Evolutionary conservation across 2,329 filamentous ascomycete species (phyloP).

Genomic region (Stemphylium vesicarium): DNA sequence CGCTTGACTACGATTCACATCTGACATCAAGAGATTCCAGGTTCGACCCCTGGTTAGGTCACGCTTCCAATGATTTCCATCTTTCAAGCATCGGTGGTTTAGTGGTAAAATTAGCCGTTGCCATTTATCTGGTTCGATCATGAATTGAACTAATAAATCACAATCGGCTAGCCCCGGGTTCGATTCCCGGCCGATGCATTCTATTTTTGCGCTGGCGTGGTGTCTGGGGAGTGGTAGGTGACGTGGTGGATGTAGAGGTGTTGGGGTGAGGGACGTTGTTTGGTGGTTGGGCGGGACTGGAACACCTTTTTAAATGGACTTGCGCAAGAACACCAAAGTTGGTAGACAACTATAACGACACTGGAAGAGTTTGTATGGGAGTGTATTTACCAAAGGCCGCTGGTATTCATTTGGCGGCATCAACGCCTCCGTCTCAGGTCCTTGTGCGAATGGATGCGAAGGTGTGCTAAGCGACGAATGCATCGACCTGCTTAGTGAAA

Average conservation of each 20-base stretch:
- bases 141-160: too few species aligned
- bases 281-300: too few species aligned
- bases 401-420: background rate
- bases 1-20: slow-evolving; percentile 59
- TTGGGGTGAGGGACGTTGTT: too few species aligned
- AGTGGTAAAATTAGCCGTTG: slow-evolving; percentile 43
- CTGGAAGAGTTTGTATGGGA: too few species aligned
- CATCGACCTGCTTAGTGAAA: background rate
- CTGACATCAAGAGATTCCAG: slow-evolving; percentile 43
- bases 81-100: slow-evolving; percentile 35
- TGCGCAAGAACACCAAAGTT: too few species aligned
- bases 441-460: background rate
- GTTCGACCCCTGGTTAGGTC: slow-evolving; percentile 22
- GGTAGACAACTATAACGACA: too few species aligned
- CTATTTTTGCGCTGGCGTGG: background rate
- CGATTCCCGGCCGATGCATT: slow-evolving; percentile 37
- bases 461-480: background rate
- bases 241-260: too few species aligned
- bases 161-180: slow-evolving; percentile 41
- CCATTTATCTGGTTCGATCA: too few species aligned
- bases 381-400: background rate
- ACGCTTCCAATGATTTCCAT: background rate
- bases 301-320: too few species aligned
- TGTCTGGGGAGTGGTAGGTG: too few species aligned
- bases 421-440: background rate